Evolutionary conservation across 1,139 yeast species (phyloP), one percentile per base, ranked within the genome.

Genomic region (Yamadazyma dushanensis): DNA sequence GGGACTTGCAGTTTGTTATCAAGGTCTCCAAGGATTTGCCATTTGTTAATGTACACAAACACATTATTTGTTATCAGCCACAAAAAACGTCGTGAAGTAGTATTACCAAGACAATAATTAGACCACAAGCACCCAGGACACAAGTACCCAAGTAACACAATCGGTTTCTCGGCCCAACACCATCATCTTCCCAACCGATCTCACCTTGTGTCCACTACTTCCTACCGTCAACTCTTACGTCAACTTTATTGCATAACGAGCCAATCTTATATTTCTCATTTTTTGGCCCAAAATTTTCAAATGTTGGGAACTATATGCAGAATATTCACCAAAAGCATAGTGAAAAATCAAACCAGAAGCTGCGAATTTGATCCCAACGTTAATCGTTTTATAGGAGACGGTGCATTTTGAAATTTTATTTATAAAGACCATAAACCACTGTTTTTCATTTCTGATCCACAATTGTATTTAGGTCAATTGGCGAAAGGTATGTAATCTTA

Each of bases 281-380:
- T 39, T 41, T 40, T 39, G 43, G 45, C 41, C 46, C 46, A 41
- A 43, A 24, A 19, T 29, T 31, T 36, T 34, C 27, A 32, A 39
- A 41, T 43, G 46, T 43, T 43, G 46, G 46, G 46, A 35, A 16
- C 26, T 30, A 31, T 29, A 29, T 41, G 22, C 45, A 25, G 42
- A 42, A 41, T 24, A 16, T 13, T 6, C 9, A 23, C 18, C 22
- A 15, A 26, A 19, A 24, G 13, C 32, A 29, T 29, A 29, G 27
- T 30, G 14, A 30, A 30, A 10, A 13, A 20, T 16, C 4, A 21
- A 16, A 15, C 14, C 20, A 30, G 19, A 36, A 37, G 39, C 36
- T 39, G 42, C 39, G 37, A 35, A 35, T 37, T 30, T 30, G 26
- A 29, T 30, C 33, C 40, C 38, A 34, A 38, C 33, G 26, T 29